Conservation (phyloP, 1,284 basidiomycete genomes). For the Leucoagaricus sp. region DNA sequence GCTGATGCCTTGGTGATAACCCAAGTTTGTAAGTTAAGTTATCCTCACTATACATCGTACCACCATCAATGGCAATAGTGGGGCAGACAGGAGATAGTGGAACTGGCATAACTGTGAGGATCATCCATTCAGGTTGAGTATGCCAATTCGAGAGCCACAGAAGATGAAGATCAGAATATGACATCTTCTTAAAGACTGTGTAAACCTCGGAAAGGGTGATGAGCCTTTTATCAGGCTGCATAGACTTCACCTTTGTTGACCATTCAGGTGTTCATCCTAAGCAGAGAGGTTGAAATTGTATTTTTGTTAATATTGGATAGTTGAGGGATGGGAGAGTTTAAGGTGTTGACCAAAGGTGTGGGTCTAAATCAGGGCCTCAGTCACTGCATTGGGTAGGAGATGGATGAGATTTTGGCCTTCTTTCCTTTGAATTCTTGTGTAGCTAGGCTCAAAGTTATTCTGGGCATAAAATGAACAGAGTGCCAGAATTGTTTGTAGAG, state of each 20-base stretch:
- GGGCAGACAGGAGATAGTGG: constrained; percentile 98
- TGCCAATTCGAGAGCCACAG: constrained; percentile 95
- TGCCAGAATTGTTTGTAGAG: too few relatives aligned
- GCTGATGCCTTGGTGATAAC: constrained; percentile 97
- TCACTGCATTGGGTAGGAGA: too few relatives aligned
- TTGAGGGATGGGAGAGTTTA: too few relatives aligned
- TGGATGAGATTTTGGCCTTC: too few relatives aligned
- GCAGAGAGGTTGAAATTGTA: too few relatives aligned
- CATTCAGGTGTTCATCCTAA: too few relatives aligned
- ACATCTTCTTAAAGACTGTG: constrained; percentile 92
- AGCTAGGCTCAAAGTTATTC: too few relatives aligned
- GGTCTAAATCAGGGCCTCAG: too few relatives aligned
- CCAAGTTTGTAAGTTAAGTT: constrained; percentile 99
- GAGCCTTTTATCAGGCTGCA: constrained; percentile 89
- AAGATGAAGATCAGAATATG: constrained; percentile 86
- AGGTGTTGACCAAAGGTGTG: too few relatives aligned
- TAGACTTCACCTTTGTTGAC: constrained; percentile 78
- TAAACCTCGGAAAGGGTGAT: constrained; percentile 91
- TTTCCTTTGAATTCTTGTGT: too few relatives aligned
- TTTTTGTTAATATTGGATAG: too few relatives aligned
- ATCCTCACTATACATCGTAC: constrained; percentile 95
- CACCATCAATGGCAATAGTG: constrained; percentile 95
- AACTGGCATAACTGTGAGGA: constrained; percentile 95
- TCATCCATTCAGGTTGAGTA: constrained; percentile 99
- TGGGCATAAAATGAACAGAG: too few relatives aligned